Evolutionary conservation across 495 filamentous ascomycete genomes (phyloP), one percentile per base, ranked within the genome.

Genomic region (Penicillium samsonianum): DNA sequence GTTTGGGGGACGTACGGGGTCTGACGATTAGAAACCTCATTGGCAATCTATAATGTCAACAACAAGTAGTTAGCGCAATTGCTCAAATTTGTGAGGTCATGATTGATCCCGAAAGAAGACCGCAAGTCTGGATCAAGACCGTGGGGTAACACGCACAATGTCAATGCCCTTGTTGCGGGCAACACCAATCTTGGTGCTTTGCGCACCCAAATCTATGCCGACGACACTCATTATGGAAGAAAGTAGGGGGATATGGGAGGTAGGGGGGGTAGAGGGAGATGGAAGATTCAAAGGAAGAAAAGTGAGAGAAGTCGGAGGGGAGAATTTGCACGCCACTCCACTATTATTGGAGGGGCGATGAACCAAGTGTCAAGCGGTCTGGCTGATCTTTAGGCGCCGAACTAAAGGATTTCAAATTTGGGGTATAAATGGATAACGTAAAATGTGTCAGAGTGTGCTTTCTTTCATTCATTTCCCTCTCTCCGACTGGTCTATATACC

Each of bases 111-210:
- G 17, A 38, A 5, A 7, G 35, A 58, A 43, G 45, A 43, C 16
- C 22, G 41, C 28, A n/a, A 23, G 7, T 44, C 38, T 41, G 33
- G 5, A 55, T 57, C 28, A 51, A 35, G 49, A 42, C 41, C 61
- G 62, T 65, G 65, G 68, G 62, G 62, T 59, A 57, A 59, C 64
- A 96, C 92, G 67, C 86, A 97, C 93, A 74, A 99, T 96, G 82
- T 99, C 94, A 72, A 98, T 96, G 81, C 94, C 94, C 68, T 96
- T 89, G 74, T 98, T 98, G 70, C 93, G 82, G 63, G 94, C 93
- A 73, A 98, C 94, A 70, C 94, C 95, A 74, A 98, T 89, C 69
- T 96, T 93, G 62, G 93, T 96, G 81, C 95, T 96, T 67, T 96
- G 89, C 28, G 92, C 90, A 78, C 94, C 94, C 77, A 99, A 88